Evolutionary conservation across 106 monocot species (phyloP), one percentile per base, ranked within the genome.

Genomic region (Allium sativum): DNA sequence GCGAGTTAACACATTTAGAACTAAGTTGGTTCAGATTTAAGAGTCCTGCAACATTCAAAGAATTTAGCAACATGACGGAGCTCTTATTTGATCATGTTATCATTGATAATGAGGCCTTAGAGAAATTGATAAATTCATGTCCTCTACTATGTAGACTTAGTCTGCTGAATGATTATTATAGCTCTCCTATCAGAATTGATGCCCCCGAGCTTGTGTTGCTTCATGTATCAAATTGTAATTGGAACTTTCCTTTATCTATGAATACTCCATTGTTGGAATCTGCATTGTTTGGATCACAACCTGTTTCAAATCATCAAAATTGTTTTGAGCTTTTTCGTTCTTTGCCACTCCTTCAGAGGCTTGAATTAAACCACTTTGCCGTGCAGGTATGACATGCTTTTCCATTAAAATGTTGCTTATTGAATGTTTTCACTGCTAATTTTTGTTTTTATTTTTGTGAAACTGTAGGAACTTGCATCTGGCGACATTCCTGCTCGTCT

Each of bases 251-350:
- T 40, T 42, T 11, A 16, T 18, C 43, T 5, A n/a, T 10, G 20
- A 66, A 17, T 15, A 43, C 41, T 0, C n/a, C 66, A 44, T 42
- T 66, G 21, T 18, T 66, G 55, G 54, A 52, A 17, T n/a, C 31
- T 53, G 21, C 52, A 42, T 42, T 43, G 8, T 12, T 17, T 44
- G 15, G 10, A 14, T 44, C 41, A 15, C 12, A 4, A 20, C 3
- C 3, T 61, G 16, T 12, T 6, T 12, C 10, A 1, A 22, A 40
- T 42, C 54, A 44, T 41, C 18, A 14, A 5, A 52, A 55, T 18
- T 43, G 54, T 12, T 8, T 55, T 40, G 5, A 18, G 8, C 9
- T 52, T 31, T 40, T 65, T 50, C n/a, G 52, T 52, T 3, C 21
- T n/a, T 0, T 52, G 42, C 48, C 48, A 0, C 41, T 14, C 40